phyloP scores from a whole-genome alignment of 805 yeast genomes.

The Grigorovia humatica region DNA sequence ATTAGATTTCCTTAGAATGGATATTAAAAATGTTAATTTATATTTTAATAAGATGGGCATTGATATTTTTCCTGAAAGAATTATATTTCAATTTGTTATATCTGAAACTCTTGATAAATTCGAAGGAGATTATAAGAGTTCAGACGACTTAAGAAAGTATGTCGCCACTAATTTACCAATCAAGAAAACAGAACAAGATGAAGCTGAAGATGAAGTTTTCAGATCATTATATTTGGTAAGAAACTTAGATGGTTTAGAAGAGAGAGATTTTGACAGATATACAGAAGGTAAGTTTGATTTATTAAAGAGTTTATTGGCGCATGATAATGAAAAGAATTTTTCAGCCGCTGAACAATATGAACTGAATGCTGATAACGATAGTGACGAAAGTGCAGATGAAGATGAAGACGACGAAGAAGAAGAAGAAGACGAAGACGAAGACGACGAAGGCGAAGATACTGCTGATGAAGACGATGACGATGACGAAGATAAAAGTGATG shows the following conservation, averaged over 20 bases:
- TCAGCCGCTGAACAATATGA: constrained; percentile 14
- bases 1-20: constrained; percentile 91
- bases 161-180: constrained; percentile 42
- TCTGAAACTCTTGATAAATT: constrained; percentile 36
- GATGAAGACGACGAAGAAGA: constrained; percentile 15
- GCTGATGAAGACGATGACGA: constrained; percentile 5
- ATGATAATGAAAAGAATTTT: constrained; percentile 25
- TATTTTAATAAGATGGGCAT: constrained; percentile 70
- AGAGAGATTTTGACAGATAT: constrained; percentile 76
- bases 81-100: constrained; percentile 68
- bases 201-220: constrained; percentile 78
- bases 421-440: constrained; percentile 12
- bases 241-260: constrained; percentile 76
- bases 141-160: constrained; percentile 28
- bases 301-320: constrained; percentile 52
- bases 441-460: constrained; percentile 10
- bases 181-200: constrained; percentile 42
- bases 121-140: constrained; percentile 26
- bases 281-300: constrained; percentile 73
- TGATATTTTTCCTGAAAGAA: constrained; percentile 69
- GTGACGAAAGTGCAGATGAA: constrained; percentile 18
- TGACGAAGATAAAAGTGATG: constrained; percentile 26
- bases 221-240: constrained; percentile 69
- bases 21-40: constrained; percentile 88
- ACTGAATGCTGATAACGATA: constrained; percentile 18